A percentile compares a stretch with the other conserved stretches of the same genome.
These are phyloP conservation scores for Aspergillus flavus DNA, from an alignment of 2,329 filamentous ascomycete genomes.

Conservation along the genomic window DNA sequence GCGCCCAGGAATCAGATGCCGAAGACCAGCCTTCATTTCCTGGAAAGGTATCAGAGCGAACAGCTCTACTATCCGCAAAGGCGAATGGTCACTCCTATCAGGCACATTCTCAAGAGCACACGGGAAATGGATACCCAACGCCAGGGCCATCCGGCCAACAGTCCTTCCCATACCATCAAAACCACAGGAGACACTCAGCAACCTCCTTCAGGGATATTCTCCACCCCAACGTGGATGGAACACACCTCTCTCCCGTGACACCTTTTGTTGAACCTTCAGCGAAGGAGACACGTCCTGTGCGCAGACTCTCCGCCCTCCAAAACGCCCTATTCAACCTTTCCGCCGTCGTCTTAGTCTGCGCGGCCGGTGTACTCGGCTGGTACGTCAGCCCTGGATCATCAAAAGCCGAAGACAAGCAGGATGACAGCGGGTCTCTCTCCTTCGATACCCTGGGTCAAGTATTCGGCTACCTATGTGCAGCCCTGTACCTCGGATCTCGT, in stretches of 20 bases:
- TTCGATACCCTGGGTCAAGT: constrained; percentile 83
- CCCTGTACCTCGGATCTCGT: constrained; percentile 84
- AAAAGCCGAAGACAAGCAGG: constrained; percentile 36
- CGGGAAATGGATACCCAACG: constrained; percentile 4
- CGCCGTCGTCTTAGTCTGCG: constrained; percentile 78
- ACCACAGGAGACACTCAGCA: constrained; percentile 29
- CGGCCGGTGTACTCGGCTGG: constrained; percentile 84
- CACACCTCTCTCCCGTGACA: constrained; percentile 78
- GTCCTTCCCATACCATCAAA: constrained; percentile 10
- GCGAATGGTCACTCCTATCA: constrained; percentile 21
- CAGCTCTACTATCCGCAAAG: constrained; percentile 30
- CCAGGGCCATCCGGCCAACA: constrained; percentile 19
- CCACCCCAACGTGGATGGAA: constrained; percentile 59
- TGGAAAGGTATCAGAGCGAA: constrained; percentile 32
- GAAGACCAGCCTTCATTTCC: constrained; percentile 18
- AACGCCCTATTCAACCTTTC: constrained; percentile 70
- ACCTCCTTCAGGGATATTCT: constrained; percentile 51
- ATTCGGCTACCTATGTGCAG: constrained; percentile 90
- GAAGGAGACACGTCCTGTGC: constrained; percentile 29
- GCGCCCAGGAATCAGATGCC: constrained; percentile 16
- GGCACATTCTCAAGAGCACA: constrained; percentile 8
- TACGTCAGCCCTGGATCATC: constrained; percentile 63
- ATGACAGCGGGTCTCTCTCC: constrained; percentile 45
- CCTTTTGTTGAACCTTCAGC: constrained; percentile 65
- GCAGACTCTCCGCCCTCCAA: constrained; percentile 45